Conservation (phyloP, 73 alveolate species). For the Stentor coeruleus region DNA sequence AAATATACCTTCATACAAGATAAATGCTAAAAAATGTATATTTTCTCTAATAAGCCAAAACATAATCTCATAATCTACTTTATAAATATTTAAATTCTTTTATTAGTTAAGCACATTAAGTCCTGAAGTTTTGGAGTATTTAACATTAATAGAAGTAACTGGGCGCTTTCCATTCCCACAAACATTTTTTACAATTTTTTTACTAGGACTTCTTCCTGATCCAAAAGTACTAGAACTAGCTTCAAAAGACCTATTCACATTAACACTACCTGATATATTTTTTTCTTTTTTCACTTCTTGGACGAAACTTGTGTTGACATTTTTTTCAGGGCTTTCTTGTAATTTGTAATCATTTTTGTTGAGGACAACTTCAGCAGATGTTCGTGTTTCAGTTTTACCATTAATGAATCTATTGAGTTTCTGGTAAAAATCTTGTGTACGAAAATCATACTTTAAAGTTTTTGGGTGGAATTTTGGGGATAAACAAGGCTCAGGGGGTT, state of each 20-base stretch:
- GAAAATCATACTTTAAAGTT: not conserved
- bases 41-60: not conserved
- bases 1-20: not conserved
- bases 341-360: too few relatives aligned
- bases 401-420: not conserved
- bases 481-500: not conserved
- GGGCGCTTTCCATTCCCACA: not conserved
- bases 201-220: too few relatives aligned
- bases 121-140: slow-evolving; percentile 69
- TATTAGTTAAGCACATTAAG: slow-evolving; percentile 65
- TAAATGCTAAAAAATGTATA: not conserved
- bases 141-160: slow-evolving; percentile 40
- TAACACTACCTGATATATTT: too few relatives aligned
- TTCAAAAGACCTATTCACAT: too few relatives aligned
- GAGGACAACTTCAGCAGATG: too few relatives aligned
- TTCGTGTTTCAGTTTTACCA: not conserved
- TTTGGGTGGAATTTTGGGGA: not conserved
- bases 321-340: too few relatives aligned
- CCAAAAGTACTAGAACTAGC: too few relatives aligned
- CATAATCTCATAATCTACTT: not conserved
- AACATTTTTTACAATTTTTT: too few relatives aligned
- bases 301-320: too few relatives aligned
- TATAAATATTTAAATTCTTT: not conserved
- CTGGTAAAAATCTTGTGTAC: not conserved
- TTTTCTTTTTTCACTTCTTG: too few relatives aligned